Percentiles rank a stretch among this genome's conserved stretches.
Conservation (phyloP, 2,329 filamentous ascomycete genomes). For the Ophiocordyceps camponoti-floridani region DNA sequence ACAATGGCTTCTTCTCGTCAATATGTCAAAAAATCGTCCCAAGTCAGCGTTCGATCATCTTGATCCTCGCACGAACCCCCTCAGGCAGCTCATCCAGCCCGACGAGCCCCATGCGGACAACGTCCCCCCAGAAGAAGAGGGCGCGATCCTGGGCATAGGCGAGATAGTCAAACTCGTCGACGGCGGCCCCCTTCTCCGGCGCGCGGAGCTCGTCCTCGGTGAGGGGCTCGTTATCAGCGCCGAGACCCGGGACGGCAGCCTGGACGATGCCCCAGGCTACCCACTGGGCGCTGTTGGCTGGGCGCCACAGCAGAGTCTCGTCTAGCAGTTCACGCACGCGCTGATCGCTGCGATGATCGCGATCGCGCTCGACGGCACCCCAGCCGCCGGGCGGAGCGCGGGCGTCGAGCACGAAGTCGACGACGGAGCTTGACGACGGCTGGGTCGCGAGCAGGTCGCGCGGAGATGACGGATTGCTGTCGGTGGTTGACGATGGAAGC, state of each 20-base stretch:
- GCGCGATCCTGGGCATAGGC: constrained; percentile 80
- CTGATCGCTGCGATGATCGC: constrained; percentile 46
- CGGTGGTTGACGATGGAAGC: constrained; percentile 29
- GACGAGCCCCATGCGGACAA: constrained; percentile 58
- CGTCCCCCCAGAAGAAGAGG: constrained; percentile 89
- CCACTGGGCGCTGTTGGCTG: constrained; percentile 81
- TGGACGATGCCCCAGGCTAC: constrained; percentile 94
- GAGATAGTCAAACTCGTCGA: constrained; percentile 83
- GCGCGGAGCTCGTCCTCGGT: constrained; percentile 14
- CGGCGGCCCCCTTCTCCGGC: constrained; percentile 32
- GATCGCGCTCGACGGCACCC: constrained; percentile 33
- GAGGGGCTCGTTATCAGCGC: constrained; percentile 21
- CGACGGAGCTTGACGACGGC: constrained; percentile 30
- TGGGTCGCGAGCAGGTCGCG: constrained; percentile 22
- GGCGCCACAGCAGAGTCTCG: constrained; percentile 71
- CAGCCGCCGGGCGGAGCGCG: constrained; percentile 36
- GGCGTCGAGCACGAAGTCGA: constrained; percentile 71
- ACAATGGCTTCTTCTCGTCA: too few relatives aligned
- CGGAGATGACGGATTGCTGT: not conserved
- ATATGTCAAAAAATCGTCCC: too few relatives aligned
- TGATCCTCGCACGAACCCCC: constrained; percentile 44
- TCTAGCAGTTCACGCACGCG: constrained; percentile 54
- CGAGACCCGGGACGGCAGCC: constrained; percentile 65
- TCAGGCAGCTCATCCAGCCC: constrained; percentile 59
- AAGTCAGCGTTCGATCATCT: constrained; percentile 45